A percentile compares a stretch with the other conserved stretches of the same genome.
Evolutionary conservation across 352 stramenopile species (phyloP).

Genomic region (Globisporangium middletonii): DNA sequence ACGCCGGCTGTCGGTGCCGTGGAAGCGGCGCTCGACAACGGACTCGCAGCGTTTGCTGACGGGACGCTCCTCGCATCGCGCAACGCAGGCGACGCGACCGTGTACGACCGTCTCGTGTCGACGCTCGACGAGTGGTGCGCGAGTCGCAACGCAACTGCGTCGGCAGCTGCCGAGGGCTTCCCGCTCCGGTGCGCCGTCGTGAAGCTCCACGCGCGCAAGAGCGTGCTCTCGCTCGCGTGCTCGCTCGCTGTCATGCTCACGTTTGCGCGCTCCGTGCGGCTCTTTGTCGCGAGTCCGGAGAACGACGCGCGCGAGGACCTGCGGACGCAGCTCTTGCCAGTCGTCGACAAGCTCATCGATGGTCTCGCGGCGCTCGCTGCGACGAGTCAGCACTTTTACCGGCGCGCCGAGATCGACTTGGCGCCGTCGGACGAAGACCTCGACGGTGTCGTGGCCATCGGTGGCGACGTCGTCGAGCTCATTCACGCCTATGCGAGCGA

Average conservation of each 20-base stretch:
- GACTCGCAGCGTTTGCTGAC: conserved; percentile 47
- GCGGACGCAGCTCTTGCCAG: conserved; percentile 22
- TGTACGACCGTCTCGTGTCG: conserved; percentile 51
- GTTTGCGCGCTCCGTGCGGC: conserved; percentile 28
- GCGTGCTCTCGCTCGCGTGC: conserved; percentile 43
- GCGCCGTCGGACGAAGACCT: conserved; percentile 60
- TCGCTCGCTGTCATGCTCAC: conserved; percentile 55
- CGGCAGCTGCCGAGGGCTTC: conserved; percentile 36
- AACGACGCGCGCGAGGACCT: conserved; percentile 22
- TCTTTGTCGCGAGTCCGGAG: conserved; percentile 20
- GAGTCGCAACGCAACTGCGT: conserved; percentile 13
- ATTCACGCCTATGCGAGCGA: conserved; percentile 49
- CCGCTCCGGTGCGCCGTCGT: conserved; percentile 48
- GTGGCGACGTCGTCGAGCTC: conserved; percentile 51
- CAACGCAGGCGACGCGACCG: conserved; percentile 26
- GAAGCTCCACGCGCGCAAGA: conserved; percentile 54
- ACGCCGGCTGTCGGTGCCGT: conserved; percentile 31
- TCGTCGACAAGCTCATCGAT: conserved; percentile 37
- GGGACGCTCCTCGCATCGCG: conserved; percentile 43
- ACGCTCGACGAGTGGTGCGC: conserved; percentile 54
- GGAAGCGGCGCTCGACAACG: conserved; percentile 52
- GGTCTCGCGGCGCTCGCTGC: conserved; percentile 31
- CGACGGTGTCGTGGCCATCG: conserved; percentile 50
- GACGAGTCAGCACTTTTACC: conserved; percentile 53
- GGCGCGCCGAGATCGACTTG: conserved; percentile 64